Conservation (phyloP, 1,284 basidiomycete species). For the Ceratobasidium papillatum region DNA sequence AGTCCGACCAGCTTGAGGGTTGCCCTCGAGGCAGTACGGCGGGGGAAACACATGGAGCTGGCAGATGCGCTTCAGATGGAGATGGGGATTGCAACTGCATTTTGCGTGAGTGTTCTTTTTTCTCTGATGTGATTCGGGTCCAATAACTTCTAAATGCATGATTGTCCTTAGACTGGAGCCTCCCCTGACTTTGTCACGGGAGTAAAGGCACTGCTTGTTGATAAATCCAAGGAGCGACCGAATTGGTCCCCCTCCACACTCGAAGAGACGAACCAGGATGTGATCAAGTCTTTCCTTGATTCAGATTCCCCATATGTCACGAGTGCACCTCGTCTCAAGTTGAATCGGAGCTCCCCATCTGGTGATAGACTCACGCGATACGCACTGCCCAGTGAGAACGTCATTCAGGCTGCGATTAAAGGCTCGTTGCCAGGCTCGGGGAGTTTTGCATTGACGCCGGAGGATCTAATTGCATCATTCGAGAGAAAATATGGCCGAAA, state of each 20-base stretch:
- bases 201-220: slow-evolving; percentile 75
- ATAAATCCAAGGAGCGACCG: slow-evolving; percentile 67
- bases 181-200: slow-evolving; percentile 85
- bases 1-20: slow-evolving; percentile 93
- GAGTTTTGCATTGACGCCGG: slow-evolving; percentile 63
- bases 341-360: slow-evolving; percentile 45
- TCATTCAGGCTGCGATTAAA: slow-evolving; percentile 68
- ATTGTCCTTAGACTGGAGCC: slow-evolving; percentile 65
- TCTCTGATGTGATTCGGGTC: slow-evolving; percentile 11
- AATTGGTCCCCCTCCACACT: slow-evolving; percentile 72
- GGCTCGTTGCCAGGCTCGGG: slow-evolving; percentile 65
- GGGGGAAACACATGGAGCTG: slow-evolving; percentile 70
- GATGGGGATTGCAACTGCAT: slow-evolving; percentile 79
- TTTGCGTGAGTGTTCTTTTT: slow-evolving; percentile 67
- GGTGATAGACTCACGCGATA: slow-evolving; percentile 52
- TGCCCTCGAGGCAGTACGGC: slow-evolving; percentile 77
- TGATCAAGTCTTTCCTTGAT: slow-evolving; percentile 70
- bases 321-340: slow-evolving; percentile 60
- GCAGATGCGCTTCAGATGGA: slow-evolving; percentile 82
- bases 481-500: slow-evolving; percentile 61
- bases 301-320: slow-evolving; percentile 59
- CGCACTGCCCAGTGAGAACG: slow-evolving; percentile 72
- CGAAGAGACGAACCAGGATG: slow-evolving; percentile 63
- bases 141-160: slow-evolving; percentile 16
- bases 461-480: slow-evolving; percentile 70